phyloP scores from a whole-genome alignment of 2,329 filamentous ascomycete genomes.

The Talaromyces sp. region DNA sequence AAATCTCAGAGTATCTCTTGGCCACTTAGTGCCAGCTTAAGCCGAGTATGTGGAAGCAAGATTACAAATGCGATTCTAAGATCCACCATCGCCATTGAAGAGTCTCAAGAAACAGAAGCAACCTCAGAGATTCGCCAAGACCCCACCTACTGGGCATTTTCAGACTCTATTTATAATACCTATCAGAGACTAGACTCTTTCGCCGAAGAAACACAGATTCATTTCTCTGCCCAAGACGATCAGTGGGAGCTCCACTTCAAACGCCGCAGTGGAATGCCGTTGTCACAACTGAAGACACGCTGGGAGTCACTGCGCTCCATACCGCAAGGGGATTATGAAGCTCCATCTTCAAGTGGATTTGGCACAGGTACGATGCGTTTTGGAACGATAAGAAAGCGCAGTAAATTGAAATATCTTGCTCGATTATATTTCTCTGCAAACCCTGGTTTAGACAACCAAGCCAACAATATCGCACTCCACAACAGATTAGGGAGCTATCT shows the following conservation, averaged over 20 bases:
- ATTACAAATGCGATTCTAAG: constrained; percentile 16
- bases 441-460: no score
- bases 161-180: constrained; percentile 12
- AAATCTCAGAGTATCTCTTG: not conserved
- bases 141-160: constrained; percentile 13
- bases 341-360: no score
- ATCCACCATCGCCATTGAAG: constrained; percentile 7
- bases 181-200: constrained; percentile 12
- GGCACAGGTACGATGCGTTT: no score
- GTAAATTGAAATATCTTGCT: no score
- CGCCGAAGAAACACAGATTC: constrained; percentile 15
- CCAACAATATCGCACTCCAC: no score
- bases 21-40: constrained; percentile 11
- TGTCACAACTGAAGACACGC: constrained; percentile 15
- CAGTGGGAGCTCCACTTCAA: constrained; percentile 17
- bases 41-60: constrained; percentile 12
- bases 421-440: no score
- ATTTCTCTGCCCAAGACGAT: constrained; percentile 18
- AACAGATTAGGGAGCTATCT: no score
- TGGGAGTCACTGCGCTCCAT: constrained; percentile 12
- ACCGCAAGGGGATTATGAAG: not conserved
- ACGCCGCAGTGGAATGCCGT: constrained; percentile 15
- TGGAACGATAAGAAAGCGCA: no score
- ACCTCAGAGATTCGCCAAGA: constrained; percentile 1
- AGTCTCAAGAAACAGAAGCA: constrained; percentile 1